A percentile compares a stretch with the other conserved stretches of the same genome.
These are phyloP conservation scores for Zanthoxylum bungeanum DNA, from an alignment of 345 rosid species.

Conservation along the genomic window DNA sequence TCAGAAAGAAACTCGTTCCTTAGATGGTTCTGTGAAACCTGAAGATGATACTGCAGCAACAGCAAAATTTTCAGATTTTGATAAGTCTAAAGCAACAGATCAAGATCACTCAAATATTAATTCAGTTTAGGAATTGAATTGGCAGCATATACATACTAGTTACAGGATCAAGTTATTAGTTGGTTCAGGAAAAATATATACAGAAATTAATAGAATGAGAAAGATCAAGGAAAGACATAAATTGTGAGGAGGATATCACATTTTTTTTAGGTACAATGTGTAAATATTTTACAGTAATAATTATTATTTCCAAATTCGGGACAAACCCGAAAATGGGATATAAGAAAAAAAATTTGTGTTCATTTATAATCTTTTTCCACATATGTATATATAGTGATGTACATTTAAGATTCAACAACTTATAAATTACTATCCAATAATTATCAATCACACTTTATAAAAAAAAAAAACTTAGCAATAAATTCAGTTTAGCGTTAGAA, in stretches of 20 bases:
- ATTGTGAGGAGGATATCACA: neutral
- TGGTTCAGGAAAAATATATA: neutral
- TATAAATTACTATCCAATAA: no score
- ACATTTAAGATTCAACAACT: no score
- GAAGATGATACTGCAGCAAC: constrained; percentile 17
- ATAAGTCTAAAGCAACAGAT: constrained; percentile 1
- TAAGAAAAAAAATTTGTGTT: neutral
- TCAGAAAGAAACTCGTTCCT: constrained; percentile 22
- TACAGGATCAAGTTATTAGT: neutral
- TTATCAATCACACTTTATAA: no score
- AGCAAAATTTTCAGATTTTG: constrained; percentile 7
- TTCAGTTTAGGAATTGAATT: constrained; percentile 17
- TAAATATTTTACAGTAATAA: neutral
- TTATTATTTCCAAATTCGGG: neutral
- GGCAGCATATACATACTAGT: neutral
- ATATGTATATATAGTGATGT: no score
- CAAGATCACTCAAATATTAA: constrained; percentile 10
- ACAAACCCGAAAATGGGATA: constrained; percentile 10
- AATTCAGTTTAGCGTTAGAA: no score
- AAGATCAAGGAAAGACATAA: neutral
- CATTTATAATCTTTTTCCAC: no score
- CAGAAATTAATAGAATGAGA: neutral
- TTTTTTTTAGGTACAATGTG: neutral
- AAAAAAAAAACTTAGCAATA: no score
- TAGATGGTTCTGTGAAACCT: constrained; percentile 36